phyloP scores from a whole-genome alignment of 345 rosid species.

The Gossypium bickii region DNA sequence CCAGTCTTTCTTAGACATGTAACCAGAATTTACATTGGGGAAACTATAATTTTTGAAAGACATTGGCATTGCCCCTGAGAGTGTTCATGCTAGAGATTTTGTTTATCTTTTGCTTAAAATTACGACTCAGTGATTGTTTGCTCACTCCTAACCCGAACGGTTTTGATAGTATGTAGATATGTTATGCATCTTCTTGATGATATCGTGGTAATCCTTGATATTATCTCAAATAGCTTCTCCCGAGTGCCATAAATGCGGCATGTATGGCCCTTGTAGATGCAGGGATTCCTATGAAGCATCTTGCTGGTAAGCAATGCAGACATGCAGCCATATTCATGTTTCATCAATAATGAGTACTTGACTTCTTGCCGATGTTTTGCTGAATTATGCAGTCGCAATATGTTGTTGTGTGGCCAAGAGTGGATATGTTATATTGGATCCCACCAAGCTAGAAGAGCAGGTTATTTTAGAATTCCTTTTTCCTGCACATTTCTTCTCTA shows the following conservation, averaged over 20 bases:
- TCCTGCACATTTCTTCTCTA: not conserved
- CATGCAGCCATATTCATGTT: not conserved
- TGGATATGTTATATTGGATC: slow-evolving; percentile 67
- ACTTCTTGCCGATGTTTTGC: slow-evolving; percentile 9
- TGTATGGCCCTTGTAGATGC: slow-evolving; percentile 97
- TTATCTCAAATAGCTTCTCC: slow-evolving; percentile 56
- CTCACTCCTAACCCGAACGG: not conserved
- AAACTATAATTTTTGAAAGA: not conserved
- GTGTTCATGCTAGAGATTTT: not conserved
- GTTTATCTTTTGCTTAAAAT: not conserved
- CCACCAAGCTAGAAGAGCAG: slow-evolving; percentile 87
- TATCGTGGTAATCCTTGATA: slow-evolving; percentile 39
- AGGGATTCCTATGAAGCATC: slow-evolving; percentile 93
- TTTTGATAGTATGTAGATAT: not conserved
- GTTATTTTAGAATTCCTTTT: slow-evolving; percentile 27
- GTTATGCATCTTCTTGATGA: not conserved
- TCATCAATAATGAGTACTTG: not conserved
- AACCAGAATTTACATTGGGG: not conserved
- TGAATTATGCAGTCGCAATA: slow-evolving; percentile 60
- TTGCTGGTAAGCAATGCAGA: slow-evolving; percentile 51
- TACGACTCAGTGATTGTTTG: not conserved
- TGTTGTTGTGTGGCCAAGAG: slow-evolving; percentile 72
- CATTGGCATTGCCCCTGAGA: not conserved
- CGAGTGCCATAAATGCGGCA: slow-evolving; percentile 90
- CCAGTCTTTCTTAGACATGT: not conserved